These are phyloP conservation scores for Fusarium abutilonis DNA, from an alignment of 2,329 filamentous ascomycete species.

Conservation along the genomic window DNA sequence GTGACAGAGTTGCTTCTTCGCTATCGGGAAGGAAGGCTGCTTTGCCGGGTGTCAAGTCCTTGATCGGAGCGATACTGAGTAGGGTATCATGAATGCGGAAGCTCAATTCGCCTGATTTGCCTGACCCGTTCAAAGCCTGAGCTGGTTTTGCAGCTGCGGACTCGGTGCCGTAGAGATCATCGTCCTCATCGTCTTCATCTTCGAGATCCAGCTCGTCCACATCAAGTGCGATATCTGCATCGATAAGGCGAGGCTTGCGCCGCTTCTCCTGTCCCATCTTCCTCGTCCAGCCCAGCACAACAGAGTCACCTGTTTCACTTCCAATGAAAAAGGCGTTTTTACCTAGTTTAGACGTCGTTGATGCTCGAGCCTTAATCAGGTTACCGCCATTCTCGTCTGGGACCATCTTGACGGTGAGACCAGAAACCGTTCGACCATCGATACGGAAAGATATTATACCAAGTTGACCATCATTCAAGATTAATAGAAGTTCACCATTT, in stretches of 20 bases:
- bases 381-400: slow-evolving; percentile 69
- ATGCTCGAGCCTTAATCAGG: slow-evolving; percentile 69
- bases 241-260: slow-evolving; percentile 69
- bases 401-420: slow-evolving; percentile 77
- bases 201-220: slow-evolving; percentile 63
- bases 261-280: slow-evolving; percentile 72
- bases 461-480: slow-evolving; percentile 78
- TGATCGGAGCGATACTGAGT: slow-evolving; percentile 81
- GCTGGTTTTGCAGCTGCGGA: slow-evolving; percentile 68
- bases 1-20: slow-evolving; percentile 55
- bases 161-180: slow-evolving; percentile 69
- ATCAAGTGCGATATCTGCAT: slow-evolving; percentile 62
- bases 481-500: slow-evolving; percentile 84
- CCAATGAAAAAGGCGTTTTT: slow-evolving; percentile 82
- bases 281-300: slow-evolving; percentile 81
- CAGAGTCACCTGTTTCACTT: slow-evolving; percentile 83
- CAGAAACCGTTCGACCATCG: slow-evolving; percentile 91
- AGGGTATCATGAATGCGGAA: slow-evolving; percentile 83
- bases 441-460: slow-evolving; percentile 83
- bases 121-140: slow-evolving; percentile 52
- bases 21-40: slow-evolving; percentile 56
- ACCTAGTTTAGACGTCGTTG: slow-evolving; percentile 75
- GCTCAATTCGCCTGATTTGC: slow-evolving; percentile 70
- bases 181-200: slow-evolving; percentile 72
- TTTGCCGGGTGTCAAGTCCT: slow-evolving; percentile 76